Evolutionary conservation across 2,329 filamentous ascomycete species (phyloP).

Genomic region (Colletotrichum lini): DNA sequence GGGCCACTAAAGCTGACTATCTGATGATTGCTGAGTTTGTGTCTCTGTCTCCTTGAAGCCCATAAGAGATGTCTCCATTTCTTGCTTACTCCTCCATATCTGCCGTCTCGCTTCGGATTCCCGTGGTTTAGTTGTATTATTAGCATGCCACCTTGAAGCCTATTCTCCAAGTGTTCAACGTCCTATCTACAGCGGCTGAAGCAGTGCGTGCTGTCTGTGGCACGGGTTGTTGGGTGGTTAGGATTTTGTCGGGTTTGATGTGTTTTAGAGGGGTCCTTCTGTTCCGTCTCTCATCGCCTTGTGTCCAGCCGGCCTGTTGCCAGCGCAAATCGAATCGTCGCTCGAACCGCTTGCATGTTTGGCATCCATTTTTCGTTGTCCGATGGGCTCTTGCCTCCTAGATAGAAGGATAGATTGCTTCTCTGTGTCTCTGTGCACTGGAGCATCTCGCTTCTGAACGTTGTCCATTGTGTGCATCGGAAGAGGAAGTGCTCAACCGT

Average conservation of each 20-base stretch:
- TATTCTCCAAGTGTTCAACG: slow-evolving; percentile 33
- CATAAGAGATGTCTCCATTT: too few species aligned
- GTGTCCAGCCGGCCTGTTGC: background rate
- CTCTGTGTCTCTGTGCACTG: too few species aligned
- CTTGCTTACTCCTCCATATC: background rate
- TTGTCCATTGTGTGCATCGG: slow-evolving; percentile 37
- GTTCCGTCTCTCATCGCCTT: background rate
- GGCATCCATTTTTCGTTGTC: too few species aligned
- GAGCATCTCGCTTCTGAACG: too few species aligned
- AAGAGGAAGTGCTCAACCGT: slow-evolving; percentile 38
- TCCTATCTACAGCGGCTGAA: too few species aligned
- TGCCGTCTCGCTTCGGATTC: slow-evolving; percentile 6
- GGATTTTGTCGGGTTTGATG: background rate
- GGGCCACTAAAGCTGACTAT: too few species aligned
- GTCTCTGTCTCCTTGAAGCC: too few species aligned
- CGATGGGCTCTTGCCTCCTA: too few species aligned
- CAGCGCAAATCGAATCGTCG: background rate
- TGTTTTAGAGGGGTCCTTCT: background rate
- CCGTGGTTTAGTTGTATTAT: slow-evolving; percentile 20
- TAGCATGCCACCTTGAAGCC: slow-evolving; percentile 40
- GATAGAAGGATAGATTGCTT: too few species aligned
- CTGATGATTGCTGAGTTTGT: too few species aligned
- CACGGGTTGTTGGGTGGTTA: background rate
- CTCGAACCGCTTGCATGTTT: background rate
- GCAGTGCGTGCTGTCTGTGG: background rate